phyloP scores from a whole-genome alignment of 768 basidiomycete species.

The Antrodiella citrinella region DNA sequence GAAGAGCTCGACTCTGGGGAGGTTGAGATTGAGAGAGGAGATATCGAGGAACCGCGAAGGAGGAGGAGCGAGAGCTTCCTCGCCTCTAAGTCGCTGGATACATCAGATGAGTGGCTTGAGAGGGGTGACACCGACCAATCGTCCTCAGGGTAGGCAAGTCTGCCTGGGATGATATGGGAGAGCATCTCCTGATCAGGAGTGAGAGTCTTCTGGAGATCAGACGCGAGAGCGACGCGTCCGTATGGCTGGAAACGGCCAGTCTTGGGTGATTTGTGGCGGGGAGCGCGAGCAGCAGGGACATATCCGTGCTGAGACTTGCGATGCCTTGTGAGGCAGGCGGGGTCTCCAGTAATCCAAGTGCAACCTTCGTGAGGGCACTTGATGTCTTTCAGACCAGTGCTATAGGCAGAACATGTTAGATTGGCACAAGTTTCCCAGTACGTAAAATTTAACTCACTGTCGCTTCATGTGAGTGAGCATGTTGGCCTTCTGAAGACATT shows the following conservation, averaged over 20 bases:
- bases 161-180: no score
- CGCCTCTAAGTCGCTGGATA: no score
- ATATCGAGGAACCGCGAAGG: not conserved
- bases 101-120: no score
- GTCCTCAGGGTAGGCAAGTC: no score
- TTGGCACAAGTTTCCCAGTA: no score
- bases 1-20: not conserved
- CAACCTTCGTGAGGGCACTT: not conserved
- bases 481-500: not conserved
- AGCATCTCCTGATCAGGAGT: not conserved
- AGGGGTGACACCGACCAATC: no score
- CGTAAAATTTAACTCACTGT: no score
- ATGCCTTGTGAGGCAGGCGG: not conserved
- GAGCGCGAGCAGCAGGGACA: not conserved
- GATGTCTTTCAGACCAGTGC: not conserved
- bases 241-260: not conserved
- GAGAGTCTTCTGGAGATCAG: not conserved
- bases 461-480: not conserved
- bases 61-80: not conserved
- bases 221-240: not conserved
- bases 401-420: not conserved
- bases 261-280: not conserved
- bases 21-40: no score
- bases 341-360: not conserved
- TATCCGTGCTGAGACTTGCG: not conserved